phyloP scores from a whole-genome alignment of 176 grass and related monocot species.

The Carex parvula region DNA sequence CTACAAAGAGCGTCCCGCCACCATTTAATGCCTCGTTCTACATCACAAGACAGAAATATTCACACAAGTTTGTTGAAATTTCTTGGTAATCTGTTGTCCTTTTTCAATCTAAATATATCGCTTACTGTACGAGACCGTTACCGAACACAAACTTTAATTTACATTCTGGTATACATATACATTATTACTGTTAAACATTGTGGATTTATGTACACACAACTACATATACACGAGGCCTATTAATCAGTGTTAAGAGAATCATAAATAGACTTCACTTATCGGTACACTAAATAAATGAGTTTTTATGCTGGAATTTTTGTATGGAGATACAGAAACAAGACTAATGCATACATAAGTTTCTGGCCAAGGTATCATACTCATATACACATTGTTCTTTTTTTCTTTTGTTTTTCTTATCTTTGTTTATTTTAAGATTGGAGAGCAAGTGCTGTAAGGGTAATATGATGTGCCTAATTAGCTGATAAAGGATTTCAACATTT shows the following conservation, averaged over 20 bases:
- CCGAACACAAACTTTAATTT: neutral
- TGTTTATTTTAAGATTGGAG: neutral
- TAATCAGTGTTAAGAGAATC: no score
- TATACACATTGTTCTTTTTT: neutral
- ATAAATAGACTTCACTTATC: neutral
- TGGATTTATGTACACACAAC: neutral
- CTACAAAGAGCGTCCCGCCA: conserved; percentile 72
- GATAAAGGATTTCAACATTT: neutral
- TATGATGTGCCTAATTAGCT: no score
- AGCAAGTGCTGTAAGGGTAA: neutral
- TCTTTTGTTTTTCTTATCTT: neutral
- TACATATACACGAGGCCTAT: neutral
- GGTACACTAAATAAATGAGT: neutral
- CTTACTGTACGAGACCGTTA: neutral
- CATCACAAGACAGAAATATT: neutral
- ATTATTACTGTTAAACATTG: neutral
- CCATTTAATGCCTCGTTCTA: conserved; percentile 91
- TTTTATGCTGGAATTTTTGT: neutral
- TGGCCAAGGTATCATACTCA: neutral
- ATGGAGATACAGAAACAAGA: neutral
- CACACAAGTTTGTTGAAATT: neutral
- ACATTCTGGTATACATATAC: neutral
- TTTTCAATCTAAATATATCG: neutral
- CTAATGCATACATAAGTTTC: neutral
- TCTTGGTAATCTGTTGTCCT: neutral